Conservation (phyloP, 2,329 filamentous ascomycete species). For the Nemania sp. region DNA sequence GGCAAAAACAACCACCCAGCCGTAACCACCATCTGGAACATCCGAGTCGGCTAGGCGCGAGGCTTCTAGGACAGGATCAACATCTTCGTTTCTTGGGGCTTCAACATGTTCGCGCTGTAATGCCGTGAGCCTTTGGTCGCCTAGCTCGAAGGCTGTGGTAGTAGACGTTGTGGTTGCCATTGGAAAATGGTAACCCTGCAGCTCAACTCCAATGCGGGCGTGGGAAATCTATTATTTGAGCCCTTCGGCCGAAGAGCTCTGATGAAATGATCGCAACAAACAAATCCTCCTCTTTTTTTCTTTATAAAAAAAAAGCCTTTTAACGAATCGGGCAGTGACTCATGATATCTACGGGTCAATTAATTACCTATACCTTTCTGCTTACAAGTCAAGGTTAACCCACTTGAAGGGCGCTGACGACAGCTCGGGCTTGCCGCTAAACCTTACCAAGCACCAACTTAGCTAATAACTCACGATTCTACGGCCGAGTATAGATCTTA, state of each 20-base stretch:
- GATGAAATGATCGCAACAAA: too few relatives aligned
- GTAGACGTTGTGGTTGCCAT: slow-evolving; percentile 25
- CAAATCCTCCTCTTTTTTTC: too few relatives aligned
- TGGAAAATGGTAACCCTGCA: neutral
- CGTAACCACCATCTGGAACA: slow-evolving; percentile 30
- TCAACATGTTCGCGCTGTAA: slow-evolving; percentile 21
- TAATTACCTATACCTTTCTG: neutral
- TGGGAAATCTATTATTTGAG: too few relatives aligned
- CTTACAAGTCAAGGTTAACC: neutral
- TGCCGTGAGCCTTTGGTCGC: neutral
- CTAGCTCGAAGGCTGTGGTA: slow-evolving; percentile 23
- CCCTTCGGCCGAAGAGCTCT: too few relatives aligned
- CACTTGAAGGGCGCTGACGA: slow-evolving; percentile 2
- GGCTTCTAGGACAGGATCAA: slow-evolving; percentile 26
- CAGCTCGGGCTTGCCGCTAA: neutral
- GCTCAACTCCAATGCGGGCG: neutral
- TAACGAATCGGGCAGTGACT: too few relatives aligned
- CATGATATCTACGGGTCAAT: too few relatives aligned
- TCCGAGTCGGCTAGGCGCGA: slow-evolving; percentile 27
- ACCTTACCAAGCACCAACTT: neutral
- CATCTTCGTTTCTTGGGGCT: slow-evolving; percentile 4
- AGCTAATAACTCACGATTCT: too few relatives aligned
- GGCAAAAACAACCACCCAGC: slow-evolving; percentile 25
- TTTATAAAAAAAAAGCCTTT: too few relatives aligned
- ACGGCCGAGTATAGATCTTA: too few relatives aligned